Evolutionary conservation across 306 rosid species (phyloP), one percentile per base, ranked within the genome.

Genomic region (Vigna unguiculata): DNA sequence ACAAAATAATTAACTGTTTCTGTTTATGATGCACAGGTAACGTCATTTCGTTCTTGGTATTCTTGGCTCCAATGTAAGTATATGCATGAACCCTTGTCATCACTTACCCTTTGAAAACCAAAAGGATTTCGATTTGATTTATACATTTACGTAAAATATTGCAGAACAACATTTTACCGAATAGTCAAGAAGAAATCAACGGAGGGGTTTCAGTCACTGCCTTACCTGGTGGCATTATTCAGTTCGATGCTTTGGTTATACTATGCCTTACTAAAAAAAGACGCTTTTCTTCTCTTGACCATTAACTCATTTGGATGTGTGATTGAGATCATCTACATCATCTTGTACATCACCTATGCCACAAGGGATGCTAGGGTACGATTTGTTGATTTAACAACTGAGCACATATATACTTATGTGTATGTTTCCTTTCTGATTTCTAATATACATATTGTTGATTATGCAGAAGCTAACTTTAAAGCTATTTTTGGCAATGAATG

Each of bases 61-160:
- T 83, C 92, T 80, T 95, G 73, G 96, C 99, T 81, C 97, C 99
- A 38, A 40, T 88, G 97, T 95, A 81, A 90, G 97, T 87, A 69
- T 11, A 32, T 20, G 1, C 34, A 45, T 45, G 48, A 34, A 60
- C 34, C 9, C 25, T 48, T 20, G 17, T 21, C 1, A 46, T 21
- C 1, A 46, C n/a, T 45, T 8, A 30, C 2, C 3, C 30, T n/a
- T 30, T 30, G 5, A 3, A 30, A 9, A 25, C 9, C 15, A 59
- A 59, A 60, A 59, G 5, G 32, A 14, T 59, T 20, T 7, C 0
- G 13, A 52, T 51, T 53, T 4, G 45, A 43, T 43, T 43, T 43
- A 12, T 2, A 3, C 45, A 12, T 6, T 15, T 11, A 34, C 3
- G 6, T 45, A 45, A 40, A 60, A 21, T 64, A 12, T 17, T 60